phyloP scores from a whole-genome alignment of 805 yeast species.

The Isabelozyma pseudorhagii region DNA sequence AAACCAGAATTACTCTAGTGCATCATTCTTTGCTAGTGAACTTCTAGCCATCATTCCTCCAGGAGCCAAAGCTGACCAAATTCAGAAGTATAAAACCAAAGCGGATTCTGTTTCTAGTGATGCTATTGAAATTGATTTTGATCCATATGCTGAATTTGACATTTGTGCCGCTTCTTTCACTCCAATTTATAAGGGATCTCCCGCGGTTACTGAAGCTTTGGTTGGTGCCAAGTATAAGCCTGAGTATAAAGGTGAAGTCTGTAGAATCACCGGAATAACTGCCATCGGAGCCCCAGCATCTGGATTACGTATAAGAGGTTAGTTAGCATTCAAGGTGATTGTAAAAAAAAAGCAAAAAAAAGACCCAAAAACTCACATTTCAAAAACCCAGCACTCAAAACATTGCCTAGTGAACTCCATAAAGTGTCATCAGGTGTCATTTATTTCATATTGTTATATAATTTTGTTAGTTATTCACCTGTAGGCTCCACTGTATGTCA shows the following conservation, averaged over 20 bases:
- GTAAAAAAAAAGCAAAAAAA: too few relatives aligned
- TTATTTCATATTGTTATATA: neutral
- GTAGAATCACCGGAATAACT: slow-evolving; percentile 73
- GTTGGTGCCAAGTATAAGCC: slow-evolving; percentile 87
- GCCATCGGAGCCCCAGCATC: slow-evolving; percentile 88
- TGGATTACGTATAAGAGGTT: slow-evolving; percentile 62
- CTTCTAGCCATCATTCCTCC: slow-evolving; percentile 64
- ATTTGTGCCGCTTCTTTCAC: slow-evolving; percentile 84
- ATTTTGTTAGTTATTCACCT: neutral
- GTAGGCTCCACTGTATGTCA: neutral
- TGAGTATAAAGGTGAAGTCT: slow-evolving; percentile 73
- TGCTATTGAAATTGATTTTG: slow-evolving; percentile 87
- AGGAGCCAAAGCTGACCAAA: slow-evolving; percentile 87
- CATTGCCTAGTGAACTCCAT: too few relatives aligned
- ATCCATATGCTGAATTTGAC: slow-evolving; percentile 86
- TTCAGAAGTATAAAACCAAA: slow-evolving; percentile 73
- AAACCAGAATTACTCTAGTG: slow-evolving; percentile 81
- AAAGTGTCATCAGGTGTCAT: neutral
- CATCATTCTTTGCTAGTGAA: slow-evolving; percentile 86
- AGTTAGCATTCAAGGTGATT: neutral
- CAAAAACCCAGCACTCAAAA: neutral
- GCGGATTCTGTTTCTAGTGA: slow-evolving; percentile 82
- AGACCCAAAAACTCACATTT: too few relatives aligned
- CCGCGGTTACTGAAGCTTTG: slow-evolving; percentile 70
- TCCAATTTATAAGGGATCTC: slow-evolving; percentile 81